Conservation (phyloP, 345 rosid genomes). For the Eucalyptus cloeziana region DNA sequence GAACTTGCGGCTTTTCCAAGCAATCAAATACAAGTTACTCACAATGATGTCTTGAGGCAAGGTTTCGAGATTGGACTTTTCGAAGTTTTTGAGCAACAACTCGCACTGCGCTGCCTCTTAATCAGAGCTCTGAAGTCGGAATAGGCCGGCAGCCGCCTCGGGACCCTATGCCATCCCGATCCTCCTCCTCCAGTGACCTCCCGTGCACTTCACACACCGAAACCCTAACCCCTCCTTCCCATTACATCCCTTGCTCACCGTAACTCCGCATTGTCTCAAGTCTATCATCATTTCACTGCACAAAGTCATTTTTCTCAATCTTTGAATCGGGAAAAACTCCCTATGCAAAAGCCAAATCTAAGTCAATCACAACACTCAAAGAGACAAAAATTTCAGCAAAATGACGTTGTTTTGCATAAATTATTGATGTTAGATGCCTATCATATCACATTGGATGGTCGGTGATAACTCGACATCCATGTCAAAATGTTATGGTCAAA, state of each 20-base stretch:
- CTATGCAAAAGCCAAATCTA: no score
- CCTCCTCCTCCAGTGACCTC: conserved; percentile 60
- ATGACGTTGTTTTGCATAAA: background rate
- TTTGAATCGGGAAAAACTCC: background rate
- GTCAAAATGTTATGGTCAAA: background rate
- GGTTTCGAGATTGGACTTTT: conserved; percentile 39
- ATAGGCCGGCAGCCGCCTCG: background rate
- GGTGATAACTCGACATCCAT: background rate
- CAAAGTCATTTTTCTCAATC: background rate
- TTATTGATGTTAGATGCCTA: background rate
- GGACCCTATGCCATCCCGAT: conserved; percentile 20
- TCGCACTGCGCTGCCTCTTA: conserved; percentile 41
- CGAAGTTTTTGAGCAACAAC: background rate
- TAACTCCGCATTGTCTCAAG: conserved; percentile 23
- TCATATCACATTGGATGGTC: background rate
- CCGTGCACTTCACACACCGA: conserved; percentile 26
- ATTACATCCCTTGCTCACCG: conserved; percentile 13
- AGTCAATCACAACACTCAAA: background rate
- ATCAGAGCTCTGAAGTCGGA: background rate
- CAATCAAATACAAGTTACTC: background rate
- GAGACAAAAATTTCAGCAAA: background rate
- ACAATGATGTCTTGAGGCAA: conserved; percentile 73
- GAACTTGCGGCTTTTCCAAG: conserved; percentile 56
- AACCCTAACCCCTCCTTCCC: conserved; percentile 13
- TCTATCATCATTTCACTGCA: background rate